Percentiles rank a stretch among this genome's conserved stretches.
Conservation (phyloP, 169 alveolate species). For the Cryptosporidium tyzzeri region DNA sequence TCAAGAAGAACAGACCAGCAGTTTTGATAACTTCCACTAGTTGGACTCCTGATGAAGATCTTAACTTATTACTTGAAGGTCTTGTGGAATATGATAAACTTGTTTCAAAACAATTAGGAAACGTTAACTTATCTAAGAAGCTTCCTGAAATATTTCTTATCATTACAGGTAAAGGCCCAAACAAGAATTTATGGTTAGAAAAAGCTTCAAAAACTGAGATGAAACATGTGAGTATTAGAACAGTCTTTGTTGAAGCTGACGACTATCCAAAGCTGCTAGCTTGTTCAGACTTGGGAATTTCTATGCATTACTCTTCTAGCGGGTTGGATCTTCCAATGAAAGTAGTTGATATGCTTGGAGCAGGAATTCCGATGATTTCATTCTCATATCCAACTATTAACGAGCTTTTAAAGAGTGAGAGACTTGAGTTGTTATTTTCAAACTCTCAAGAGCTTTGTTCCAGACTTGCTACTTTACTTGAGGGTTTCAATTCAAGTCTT, state of each 20-base stretch:
- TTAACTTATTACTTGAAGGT: slow-evolving; percentile 80
- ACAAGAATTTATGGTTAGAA: slow-evolving; percentile 80
- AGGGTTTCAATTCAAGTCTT: slow-evolving; percentile 1
- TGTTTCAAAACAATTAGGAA: neutral
- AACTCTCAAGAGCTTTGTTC: slow-evolving; percentile 13
- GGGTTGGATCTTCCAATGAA: slow-evolving; percentile 95
- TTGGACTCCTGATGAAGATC: slow-evolving; percentile 93
- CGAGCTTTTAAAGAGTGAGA: slow-evolving; percentile 66
- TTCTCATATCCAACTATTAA: slow-evolving; percentile 77
- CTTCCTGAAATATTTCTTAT: slow-evolving; percentile 81
- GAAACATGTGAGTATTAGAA: slow-evolving; percentile 83
- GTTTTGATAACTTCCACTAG: slow-evolving; percentile 89
- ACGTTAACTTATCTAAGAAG: neutral
- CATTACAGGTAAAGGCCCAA: slow-evolving; percentile 92
- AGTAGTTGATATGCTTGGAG: slow-evolving; percentile 93
- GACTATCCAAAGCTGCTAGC: slow-evolving; percentile 90
- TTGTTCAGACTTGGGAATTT: slow-evolving; percentile 89
- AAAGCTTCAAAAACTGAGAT: slow-evolving; percentile 74
- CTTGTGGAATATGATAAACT: slow-evolving; percentile 62
- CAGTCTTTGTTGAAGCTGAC: slow-evolving; percentile 89
- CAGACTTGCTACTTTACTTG: neutral
- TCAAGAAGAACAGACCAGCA: slow-evolving; percentile 83
- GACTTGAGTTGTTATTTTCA: slow-evolving; percentile 22
- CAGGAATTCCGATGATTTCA: slow-evolving; percentile 89
- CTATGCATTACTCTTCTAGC: slow-evolving; percentile 89